phyloP scores from a whole-genome alignment of 108 stramenopile genomes.

The Bacterosira constricta region DNA sequence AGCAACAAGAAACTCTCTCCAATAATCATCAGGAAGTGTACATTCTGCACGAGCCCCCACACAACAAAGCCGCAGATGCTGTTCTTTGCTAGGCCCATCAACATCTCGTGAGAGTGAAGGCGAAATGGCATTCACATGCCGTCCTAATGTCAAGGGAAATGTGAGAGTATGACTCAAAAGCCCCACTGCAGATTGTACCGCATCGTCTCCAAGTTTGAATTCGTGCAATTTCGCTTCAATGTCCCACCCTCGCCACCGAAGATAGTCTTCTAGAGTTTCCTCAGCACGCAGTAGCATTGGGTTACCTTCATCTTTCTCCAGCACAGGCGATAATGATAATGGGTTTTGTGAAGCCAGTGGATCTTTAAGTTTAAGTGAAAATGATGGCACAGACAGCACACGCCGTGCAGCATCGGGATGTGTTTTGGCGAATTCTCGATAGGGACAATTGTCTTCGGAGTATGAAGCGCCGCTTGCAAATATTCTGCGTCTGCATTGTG shows the following conservation, averaged over 20 bases:
- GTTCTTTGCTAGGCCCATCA: neutral
- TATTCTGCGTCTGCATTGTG: neutral
- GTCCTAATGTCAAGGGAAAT: slow-evolving; percentile 72
- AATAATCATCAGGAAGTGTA: slow-evolving; percentile 77
- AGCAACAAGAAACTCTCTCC: slow-evolving; percentile 78
- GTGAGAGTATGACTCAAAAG: slow-evolving; percentile 76
- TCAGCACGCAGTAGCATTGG: neutral
- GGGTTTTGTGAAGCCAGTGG: too few relatives aligned
- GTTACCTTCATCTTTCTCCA: neutral
- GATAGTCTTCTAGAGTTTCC: slow-evolving; percentile 56
- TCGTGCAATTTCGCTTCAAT: slow-evolving; percentile 2
- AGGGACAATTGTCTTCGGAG: slow-evolving; percentile 13
- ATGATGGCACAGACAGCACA: slow-evolving; percentile 21
- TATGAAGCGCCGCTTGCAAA: neutral
- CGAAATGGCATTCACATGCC: neutral
- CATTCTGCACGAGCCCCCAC: slow-evolving; percentile 89
- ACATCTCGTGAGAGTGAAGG: neutral
- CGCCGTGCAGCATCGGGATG: slow-evolving; percentile 29
- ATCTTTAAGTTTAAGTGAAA: too few relatives aligned
- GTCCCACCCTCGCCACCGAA: slow-evolving; percentile 63
- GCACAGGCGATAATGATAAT: too few relatives aligned
- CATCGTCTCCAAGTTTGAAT: neutral
- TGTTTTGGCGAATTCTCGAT: slow-evolving; percentile 27
- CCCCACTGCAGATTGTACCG: slow-evolving; percentile 36
- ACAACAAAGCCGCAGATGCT: slow-evolving; percentile 53